Percentiles rank a stretch among this genome's conserved stretches.
phyloP scores from a whole-genome alignment of 2,329 filamentous ascomycete species.

The Uncinocarpus reesii region DNA sequence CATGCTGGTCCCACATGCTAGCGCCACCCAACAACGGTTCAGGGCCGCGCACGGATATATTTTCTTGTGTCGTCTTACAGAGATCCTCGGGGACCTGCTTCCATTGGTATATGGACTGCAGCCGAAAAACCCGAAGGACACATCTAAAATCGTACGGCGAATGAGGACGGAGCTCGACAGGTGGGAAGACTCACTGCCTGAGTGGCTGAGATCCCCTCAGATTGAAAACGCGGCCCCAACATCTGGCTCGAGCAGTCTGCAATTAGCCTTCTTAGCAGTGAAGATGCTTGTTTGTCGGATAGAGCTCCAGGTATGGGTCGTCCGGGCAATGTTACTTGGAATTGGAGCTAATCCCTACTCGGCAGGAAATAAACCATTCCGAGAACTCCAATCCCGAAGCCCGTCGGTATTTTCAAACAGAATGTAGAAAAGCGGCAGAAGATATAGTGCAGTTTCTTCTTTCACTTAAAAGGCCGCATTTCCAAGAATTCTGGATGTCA shows the following conservation, averaged over 20 bases:
- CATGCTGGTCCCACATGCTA: slow-evolving; percentile 29
- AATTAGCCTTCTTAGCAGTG: slow-evolving; percentile 36
- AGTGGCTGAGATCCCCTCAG: slow-evolving; percentile 32
- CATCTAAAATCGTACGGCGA: slow-evolving; percentile 37
- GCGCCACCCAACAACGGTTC: slow-evolving; percentile 34
- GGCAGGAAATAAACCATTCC: slow-evolving; percentile 34
- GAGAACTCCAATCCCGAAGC: slow-evolving; percentile 37
- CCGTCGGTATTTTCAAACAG: slow-evolving; percentile 40
- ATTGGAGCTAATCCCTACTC: neutral
- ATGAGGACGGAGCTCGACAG: slow-evolving; percentile 38
- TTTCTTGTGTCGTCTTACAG: slow-evolving; percentile 42
- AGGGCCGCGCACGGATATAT: slow-evolving; percentile 44
- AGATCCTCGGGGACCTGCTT: slow-evolving; percentile 38
- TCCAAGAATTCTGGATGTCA: slow-evolving; percentile 45
- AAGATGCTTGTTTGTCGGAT: slow-evolving; percentile 41
- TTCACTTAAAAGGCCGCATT: slow-evolving; percentile 38
- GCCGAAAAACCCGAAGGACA: slow-evolving; percentile 34
- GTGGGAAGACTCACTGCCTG: slow-evolving; percentile 38
- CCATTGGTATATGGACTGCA: slow-evolving; percentile 40
- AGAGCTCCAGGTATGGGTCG: slow-evolving; percentile 35
- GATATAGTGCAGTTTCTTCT: slow-evolving; percentile 43
- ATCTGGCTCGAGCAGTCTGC: slow-evolving; percentile 36
- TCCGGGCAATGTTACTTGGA: neutral
- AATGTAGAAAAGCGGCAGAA: slow-evolving; percentile 36
- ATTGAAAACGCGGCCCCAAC: slow-evolving; percentile 28